phyloP scores from a whole-genome alignment of 2,329 filamentous ascomycete species.

The Colletotrichum caudatum region DNA sequence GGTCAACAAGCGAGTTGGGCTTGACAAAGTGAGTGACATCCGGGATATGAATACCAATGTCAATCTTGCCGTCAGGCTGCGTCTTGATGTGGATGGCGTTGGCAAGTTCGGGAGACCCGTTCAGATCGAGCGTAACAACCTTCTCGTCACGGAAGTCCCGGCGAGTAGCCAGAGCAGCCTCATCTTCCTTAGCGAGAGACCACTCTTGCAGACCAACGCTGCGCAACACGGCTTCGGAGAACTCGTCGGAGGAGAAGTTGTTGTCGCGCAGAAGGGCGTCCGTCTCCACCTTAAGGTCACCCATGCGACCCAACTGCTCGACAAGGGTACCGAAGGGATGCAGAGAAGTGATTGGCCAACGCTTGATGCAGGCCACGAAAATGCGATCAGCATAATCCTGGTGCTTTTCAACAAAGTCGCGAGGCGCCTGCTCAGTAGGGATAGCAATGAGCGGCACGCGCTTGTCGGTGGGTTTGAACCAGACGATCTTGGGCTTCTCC shows the following conservation, averaged over 20 bases:
- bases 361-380: slow-evolving; percentile 98
- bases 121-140: slow-evolving; percentile 92
- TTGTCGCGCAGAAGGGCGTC: slow-evolving; percentile 97
- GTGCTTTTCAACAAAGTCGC: slow-evolving; percentile 98
- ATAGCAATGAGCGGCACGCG: slow-evolving; percentile 98
- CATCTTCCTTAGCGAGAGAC: slow-evolving; percentile 86
- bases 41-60: slow-evolving; percentile 94
- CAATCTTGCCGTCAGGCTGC: slow-evolving; percentile 84
- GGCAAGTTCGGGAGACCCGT: slow-evolving; percentile 87
- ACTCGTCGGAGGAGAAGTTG: slow-evolving; percentile 98
- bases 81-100: slow-evolving; percentile 94
- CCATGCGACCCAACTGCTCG: slow-evolving; percentile 97
- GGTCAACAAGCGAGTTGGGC: slow-evolving; percentile 92
- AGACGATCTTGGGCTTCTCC: slow-evolving; percentile 99
- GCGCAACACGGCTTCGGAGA: slow-evolving; percentile 94
- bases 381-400: slow-evolving; percentile 98
- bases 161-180: slow-evolving; percentile 77
- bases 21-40: slow-evolving; percentile 98
- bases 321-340: slow-evolving; percentile 98
- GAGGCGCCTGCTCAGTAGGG: slow-evolving; percentile 95
- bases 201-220: slow-evolving; percentile 94
- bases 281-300: slow-evolving; percentile 96
- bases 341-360: slow-evolving; percentile 99
- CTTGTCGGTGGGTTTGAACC: slow-evolving; percentile 99
- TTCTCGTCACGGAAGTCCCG: slow-evolving; percentile 92